A percentile compares a stretch with the other conserved stretches of the same genome.
Conservation (phyloP, 108 stramenopile species). For the Nannochloropsis gaditana region DNA sequence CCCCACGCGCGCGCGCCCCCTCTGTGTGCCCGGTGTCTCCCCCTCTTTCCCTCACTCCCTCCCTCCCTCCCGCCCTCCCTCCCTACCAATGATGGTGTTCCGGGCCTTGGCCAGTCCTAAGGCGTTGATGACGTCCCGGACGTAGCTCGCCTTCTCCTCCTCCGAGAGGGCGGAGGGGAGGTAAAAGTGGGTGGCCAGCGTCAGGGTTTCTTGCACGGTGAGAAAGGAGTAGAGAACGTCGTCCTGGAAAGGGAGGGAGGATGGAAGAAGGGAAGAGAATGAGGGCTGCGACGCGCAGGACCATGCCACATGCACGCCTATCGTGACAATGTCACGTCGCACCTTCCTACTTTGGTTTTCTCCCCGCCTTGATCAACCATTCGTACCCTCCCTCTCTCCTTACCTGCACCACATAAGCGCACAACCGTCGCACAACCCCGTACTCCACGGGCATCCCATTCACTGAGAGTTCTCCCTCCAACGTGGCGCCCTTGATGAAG, state of each 20-base stretch:
- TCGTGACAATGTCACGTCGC: background rate
- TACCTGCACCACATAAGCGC: background rate
- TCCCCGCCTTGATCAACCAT: background rate
- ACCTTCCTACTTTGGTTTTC: background rate
- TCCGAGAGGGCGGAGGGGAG: background rate
- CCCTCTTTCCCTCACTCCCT: background rate
- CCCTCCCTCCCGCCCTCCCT: background rate
- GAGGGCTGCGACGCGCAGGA: background rate
- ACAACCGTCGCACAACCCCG: background rate
- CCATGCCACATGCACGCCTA: too few species aligned
- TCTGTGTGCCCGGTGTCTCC: background rate
- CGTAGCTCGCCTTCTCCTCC: background rate
- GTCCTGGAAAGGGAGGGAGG: constrained; percentile 25
- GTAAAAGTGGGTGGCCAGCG: background rate
- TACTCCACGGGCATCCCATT: constrained; percentile 15
- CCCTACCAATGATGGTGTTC: background rate
- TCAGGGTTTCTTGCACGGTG: constrained; percentile 43
- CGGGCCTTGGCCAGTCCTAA: background rate
- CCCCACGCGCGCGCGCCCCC: too few species aligned
- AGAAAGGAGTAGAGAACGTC: constrained; percentile 48
- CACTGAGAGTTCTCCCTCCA: constrained; percentile 18
- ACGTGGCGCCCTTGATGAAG: background rate
- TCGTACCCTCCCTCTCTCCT: background rate
- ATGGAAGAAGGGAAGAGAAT: background rate
- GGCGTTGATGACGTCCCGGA: background rate